Evolutionary conservation across 2,329 filamentous ascomycete genomes (phyloP).

Genomic region (Calonectria ilicicola): DNA sequence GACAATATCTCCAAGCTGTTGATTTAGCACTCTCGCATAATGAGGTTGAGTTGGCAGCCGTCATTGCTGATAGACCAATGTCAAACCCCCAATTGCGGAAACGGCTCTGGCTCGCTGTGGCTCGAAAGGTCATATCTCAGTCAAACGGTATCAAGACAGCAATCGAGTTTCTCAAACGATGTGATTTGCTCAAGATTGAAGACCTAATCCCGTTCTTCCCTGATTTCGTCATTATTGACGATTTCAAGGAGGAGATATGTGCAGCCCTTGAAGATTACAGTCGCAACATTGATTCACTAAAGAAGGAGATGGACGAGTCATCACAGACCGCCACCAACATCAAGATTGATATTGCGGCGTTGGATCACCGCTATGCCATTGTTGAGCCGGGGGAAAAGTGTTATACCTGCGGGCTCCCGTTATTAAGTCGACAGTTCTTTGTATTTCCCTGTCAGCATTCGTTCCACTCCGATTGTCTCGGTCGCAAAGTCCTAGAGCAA

Average conservation of each 20-base stretch:
- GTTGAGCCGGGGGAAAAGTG: constrained; percentile 97
- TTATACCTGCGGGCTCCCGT: constrained; percentile 85
- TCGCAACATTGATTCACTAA: constrained; percentile 87
- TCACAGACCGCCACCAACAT: constrained; percentile 91
- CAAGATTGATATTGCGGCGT: constrained; percentile 85
- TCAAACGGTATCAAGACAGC: constrained; percentile 90
- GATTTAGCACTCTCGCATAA: constrained; percentile 91
- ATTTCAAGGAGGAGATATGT: constrained; percentile 99
- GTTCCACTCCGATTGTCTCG: constrained; percentile 96
- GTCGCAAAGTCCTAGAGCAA: constrained; percentile 85
- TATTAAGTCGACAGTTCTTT: constrained; percentile 94
- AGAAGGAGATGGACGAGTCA: constrained; percentile 95
- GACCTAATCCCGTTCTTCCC: constrained; percentile 98
- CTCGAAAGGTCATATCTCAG: constrained; percentile 91
- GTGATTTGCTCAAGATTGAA: constrained; percentile 93
- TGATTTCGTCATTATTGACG: constrained; percentile 97
- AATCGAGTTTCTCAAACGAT: constrained; percentile 92
- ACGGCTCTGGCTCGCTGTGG: constrained; percentile 94
- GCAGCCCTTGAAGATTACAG: constrained; percentile 92
- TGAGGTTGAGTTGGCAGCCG: constrained; percentile 88
- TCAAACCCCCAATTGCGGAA: constrained; percentile 86
- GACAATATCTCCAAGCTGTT: constrained; percentile 92
- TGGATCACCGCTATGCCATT: constrained; percentile 93
- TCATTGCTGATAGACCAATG: constrained; percentile 88
- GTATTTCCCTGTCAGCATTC: constrained; percentile 99